Conservation (phyloP, 768 basidiomycete species). For the Gloeostereum incarnatum region DNA sequence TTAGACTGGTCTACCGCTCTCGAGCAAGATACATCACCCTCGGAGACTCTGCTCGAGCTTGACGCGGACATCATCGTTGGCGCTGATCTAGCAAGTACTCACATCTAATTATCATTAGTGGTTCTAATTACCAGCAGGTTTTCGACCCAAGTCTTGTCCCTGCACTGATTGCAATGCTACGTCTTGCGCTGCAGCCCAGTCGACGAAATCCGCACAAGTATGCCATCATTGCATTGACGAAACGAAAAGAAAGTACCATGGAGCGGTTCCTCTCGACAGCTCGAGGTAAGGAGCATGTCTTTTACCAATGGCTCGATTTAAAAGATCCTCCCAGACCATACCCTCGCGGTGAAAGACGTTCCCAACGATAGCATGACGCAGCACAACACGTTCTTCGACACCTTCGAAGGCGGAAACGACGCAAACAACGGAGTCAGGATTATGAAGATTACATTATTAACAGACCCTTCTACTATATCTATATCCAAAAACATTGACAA, state of each 20-base stretch:
- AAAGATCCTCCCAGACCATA: not conserved
- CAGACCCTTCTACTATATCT: not conserved
- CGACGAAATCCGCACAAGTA: not conserved
- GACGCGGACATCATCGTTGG: conserved; percentile 56
- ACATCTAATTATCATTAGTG: not conserved
- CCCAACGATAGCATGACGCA: not conserved
- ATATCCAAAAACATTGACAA: not conserved
- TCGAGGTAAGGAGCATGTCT: conserved; percentile 14
- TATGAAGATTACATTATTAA: conserved; percentile 1
- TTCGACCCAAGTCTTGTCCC: conserved; percentile 59
- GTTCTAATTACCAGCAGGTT: conserved; percentile 31
- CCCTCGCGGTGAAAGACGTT: not conserved
- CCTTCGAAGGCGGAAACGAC: not conserved
- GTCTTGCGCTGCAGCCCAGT: conserved; percentile 27
- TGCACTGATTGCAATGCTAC: conserved; percentile 41
- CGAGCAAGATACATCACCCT: conserved; percentile 16
- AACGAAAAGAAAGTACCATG: conserved; percentile 49
- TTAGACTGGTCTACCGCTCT: conserved; percentile 64
- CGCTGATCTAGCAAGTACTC: conserved; percentile 48
- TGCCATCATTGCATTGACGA: conserved; percentile 42
- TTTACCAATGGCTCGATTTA: not conserved
- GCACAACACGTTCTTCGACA: not conserved
- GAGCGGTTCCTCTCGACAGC: conserved; percentile 29
- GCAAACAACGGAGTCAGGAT: not conserved
- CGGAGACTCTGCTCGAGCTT: conserved; percentile 30